A percentile compares a stretch with the other conserved stretches of the same genome.
Conservation (phyloP, 2,329 filamentous ascomycete genomes). For the Epichloe gansuensis region DNA sequence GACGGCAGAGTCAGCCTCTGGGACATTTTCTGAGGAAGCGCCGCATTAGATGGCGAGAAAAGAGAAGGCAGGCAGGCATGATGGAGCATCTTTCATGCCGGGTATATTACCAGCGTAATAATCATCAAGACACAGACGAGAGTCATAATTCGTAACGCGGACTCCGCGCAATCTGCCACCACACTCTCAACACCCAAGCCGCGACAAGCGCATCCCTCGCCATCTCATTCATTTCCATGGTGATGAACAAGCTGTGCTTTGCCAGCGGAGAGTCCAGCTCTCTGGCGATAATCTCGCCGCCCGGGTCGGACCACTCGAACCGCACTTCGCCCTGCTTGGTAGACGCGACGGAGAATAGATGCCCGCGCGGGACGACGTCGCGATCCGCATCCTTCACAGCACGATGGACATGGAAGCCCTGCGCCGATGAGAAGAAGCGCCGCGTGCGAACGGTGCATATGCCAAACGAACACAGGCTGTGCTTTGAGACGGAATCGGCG, state of each 20-base stretch:
- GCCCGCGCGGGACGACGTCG: conserved; percentile 10
- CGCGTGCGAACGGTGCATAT: conserved; percentile 14
- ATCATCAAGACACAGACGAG: background rate
- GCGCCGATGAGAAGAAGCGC: conserved; percentile 10
- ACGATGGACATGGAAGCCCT: conserved; percentile 19
- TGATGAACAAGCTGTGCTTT: conserved; percentile 19
- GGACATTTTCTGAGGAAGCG: conserved; percentile 63
- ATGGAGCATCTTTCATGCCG: background rate
- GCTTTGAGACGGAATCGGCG: conserved; percentile 19
- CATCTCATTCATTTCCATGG: conserved; percentile 16
- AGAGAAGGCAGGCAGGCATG: background rate
- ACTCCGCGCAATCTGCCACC: conserved; percentile 18
- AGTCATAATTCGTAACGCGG: conserved; percentile 1
- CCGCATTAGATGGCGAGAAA: background rate
- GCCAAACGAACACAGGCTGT: conserved; percentile 18
- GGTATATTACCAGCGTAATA: too few species aligned
- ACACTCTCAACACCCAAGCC: conserved; percentile 24
- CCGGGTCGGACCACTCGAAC: conserved; percentile 22
- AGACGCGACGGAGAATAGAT: conserved; percentile 18
- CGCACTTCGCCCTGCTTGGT: conserved; percentile 14
- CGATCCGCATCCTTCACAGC: conserved; percentile 14
- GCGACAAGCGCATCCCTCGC: conserved; percentile 22
- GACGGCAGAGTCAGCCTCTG: conserved; percentile 92
- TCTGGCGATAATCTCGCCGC: conserved; percentile 18
- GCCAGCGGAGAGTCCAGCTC: conserved; percentile 18